Conservation (phyloP, 129 eudicot genomes). For the Arctium minus region DNA sequence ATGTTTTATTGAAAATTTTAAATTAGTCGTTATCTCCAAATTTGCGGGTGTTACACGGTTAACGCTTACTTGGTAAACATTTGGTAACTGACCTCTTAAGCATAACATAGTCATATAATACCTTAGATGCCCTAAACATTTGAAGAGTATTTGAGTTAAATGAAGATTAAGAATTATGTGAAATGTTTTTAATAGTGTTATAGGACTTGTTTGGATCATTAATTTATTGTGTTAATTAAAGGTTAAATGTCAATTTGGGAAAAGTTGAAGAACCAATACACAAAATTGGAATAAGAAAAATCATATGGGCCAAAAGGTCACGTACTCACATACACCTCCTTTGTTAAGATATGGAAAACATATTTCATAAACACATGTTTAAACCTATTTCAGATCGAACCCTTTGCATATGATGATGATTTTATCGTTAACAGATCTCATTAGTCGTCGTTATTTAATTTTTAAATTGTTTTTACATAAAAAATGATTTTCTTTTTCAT, state of each 20-base stretch:
- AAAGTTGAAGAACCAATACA: neutral
- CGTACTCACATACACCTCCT: neutral
- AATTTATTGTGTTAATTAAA: too few species aligned
- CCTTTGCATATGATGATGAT: neutral
- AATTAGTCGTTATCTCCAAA: too few species aligned
- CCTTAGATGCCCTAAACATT: neutral
- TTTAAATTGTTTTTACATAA: too few species aligned
- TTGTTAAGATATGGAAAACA: neutral
- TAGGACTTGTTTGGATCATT: neutral
- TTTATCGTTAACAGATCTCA: neutral
- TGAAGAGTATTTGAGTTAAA: neutral
- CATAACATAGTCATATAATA: neutral
- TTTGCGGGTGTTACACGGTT: too few species aligned
- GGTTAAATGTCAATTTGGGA: neutral
- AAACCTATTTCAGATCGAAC: neutral
- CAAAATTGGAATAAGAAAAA: neutral
- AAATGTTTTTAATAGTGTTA: neutral
- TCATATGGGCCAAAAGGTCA: neutral
- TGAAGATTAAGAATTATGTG: neutral
- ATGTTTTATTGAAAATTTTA: too few species aligned
- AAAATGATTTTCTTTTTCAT: too few species aligned
- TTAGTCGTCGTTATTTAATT: too few species aligned
- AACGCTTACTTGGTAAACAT: too few species aligned
- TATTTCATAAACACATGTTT: too few species aligned
- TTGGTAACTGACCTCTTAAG: neutral